Conservation (phyloP, 164 flowering plant species). For the Tetracentron sinense region DNA sequence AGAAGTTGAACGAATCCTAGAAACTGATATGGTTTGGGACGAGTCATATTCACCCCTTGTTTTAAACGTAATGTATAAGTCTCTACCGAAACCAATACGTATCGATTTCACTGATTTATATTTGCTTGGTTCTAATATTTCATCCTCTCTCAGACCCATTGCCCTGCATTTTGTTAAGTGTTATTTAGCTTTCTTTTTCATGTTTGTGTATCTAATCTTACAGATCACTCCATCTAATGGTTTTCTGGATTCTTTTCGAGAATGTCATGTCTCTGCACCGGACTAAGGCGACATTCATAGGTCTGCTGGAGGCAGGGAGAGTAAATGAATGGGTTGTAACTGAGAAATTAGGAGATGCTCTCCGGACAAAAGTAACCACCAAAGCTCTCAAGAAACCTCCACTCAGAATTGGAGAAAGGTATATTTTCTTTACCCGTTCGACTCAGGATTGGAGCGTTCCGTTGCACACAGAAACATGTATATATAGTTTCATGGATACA, state of each 20-base stretch:
- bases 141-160: too few species aligned
- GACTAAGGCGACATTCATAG: slow-evolving; percentile 88
- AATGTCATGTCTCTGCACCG: slow-evolving; percentile 98
- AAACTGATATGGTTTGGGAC: too few species aligned
- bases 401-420: slow-evolving; percentile 62
- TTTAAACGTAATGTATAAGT: too few species aligned
- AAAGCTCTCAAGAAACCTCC: slow-evolving; percentile 37
- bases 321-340: slow-evolving; percentile 99
- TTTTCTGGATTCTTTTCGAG: slow-evolving; percentile 95
- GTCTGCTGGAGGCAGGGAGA: slow-evolving; percentile 78
- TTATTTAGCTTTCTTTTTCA: neutral
- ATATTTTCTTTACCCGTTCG: neutral
- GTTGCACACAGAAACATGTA: too few species aligned
- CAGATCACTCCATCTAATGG: slow-evolving; percentile 87
- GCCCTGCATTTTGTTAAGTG: neutral
- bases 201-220: neutral
- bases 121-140: too few species aligned
- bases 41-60: too few species aligned
- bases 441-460: too few species aligned
- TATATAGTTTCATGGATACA: too few species aligned
- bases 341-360: slow-evolving; percentile 81
- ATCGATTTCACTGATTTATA: too few species aligned
- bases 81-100: too few species aligned
- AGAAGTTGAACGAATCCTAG: too few species aligned
- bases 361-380: slow-evolving; percentile 39